A percentile compares a stretch with the other conserved stretches of the same genome.
These are phyloP conservation scores for Acacia concinna DNA, from an alignment of 331 rosid genomes.

Conservation along the genomic window DNA sequence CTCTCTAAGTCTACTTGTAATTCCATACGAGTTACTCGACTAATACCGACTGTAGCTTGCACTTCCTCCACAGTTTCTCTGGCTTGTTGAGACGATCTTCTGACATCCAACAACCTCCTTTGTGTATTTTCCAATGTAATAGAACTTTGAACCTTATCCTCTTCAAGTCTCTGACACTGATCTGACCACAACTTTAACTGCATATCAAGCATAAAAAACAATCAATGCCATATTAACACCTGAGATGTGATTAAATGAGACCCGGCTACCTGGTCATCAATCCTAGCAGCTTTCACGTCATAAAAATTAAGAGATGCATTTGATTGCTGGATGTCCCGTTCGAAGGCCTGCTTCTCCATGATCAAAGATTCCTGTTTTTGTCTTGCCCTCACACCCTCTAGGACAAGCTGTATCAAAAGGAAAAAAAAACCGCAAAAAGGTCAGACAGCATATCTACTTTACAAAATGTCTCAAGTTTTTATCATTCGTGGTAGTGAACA, in stretches of 20 bases:
- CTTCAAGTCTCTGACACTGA: conserved; percentile 59
- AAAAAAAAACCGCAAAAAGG: background rate
- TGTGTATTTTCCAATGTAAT: conserved; percentile 54
- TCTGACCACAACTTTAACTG: conserved; percentile 76
- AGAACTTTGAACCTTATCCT: conserved; percentile 60
- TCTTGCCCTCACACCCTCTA: conserved; percentile 79
- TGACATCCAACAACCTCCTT: conserved; percentile 63
- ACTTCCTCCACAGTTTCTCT: conserved; percentile 56
- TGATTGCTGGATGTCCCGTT: conserved; percentile 71
- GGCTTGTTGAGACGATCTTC: conserved; percentile 63
- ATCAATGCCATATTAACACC: conserved; percentile 21
- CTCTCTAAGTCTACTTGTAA: conserved; percentile 73
- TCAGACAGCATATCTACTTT: background rate
- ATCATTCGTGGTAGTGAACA: background rate
- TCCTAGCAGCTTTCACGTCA: conserved; percentile 66
- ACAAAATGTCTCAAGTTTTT: background rate
- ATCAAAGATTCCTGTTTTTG: conserved; percentile 64
- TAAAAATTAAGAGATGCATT: conserved; percentile 62
- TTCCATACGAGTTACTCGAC: conserved; percentile 57
- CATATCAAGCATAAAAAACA: conserved; percentile 35
- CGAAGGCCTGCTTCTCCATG: conserved; percentile 60
- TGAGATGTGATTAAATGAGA: conserved; percentile 18
- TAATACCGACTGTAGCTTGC: conserved; percentile 57
- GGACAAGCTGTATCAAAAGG: conserved; percentile 68
- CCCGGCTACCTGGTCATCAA: conserved; percentile 79